These are phyloP conservation scores for Lasiodiplodia sp. DNA, from an alignment of 2,329 filamentous ascomycete species.

Conservation along the genomic window DNA sequence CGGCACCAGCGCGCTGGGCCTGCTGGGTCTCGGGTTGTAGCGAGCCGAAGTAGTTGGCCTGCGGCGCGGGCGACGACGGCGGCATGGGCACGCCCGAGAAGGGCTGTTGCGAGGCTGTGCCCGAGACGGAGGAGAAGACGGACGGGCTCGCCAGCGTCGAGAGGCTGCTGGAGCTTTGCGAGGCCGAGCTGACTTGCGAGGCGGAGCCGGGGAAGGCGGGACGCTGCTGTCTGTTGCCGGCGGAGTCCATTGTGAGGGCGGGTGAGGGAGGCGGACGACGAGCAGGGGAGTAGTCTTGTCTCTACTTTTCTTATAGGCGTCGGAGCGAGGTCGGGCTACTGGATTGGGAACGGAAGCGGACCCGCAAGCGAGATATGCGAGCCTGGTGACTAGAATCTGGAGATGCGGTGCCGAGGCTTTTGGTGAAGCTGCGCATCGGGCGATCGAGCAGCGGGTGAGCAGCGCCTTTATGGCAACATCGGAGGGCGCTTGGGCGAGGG, in stretches of 20 bases:
- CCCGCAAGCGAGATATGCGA: conserved; percentile 20
- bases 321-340: conserved; percentile 9
- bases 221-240: conserved; percentile 28
- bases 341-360: conserved; percentile 27
- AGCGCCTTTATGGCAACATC: conserved; percentile 16
- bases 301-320: conserved; percentile 26
- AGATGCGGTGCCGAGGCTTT: conserved; percentile 13
- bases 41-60: conserved; percentile 44
- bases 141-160: conserved; percentile 43
- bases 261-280: background rate
- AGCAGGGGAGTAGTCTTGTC: background rate
- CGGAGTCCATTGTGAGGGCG: conserved; percentile 18
- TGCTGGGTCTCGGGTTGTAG: conserved; percentile 42
- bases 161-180: conserved; percentile 53
- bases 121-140: conserved; percentile 32
- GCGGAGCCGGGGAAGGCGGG: conserved; percentile 28
- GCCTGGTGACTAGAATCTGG: conserved; percentile 21
- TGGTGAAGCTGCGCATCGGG: conserved; percentile 5
- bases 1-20: conserved; percentile 33
- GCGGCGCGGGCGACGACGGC: conserved; percentile 43
- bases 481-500: conserved; percentile 14
- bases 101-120: conserved; percentile 29
- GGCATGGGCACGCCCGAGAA: conserved; percentile 33
- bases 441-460: conserved; percentile 20
- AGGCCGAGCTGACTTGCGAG: conserved; percentile 40